Conservation (phyloP, 2,329 filamentous ascomycete genomes). For the Penicillium sclerotiorum region DNA sequence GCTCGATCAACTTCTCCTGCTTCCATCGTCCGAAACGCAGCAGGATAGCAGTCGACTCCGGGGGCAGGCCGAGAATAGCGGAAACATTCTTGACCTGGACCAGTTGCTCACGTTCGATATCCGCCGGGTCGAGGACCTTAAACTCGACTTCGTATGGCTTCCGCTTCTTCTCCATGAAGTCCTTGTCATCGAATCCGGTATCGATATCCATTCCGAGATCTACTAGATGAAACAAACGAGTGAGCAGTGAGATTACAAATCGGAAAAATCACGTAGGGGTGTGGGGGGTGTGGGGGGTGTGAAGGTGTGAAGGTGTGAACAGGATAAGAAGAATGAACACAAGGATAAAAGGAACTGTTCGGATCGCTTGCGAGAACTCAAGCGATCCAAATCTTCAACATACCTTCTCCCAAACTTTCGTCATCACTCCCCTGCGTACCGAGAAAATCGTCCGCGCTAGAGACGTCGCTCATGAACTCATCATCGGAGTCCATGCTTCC, state of each 20-base stretch:
- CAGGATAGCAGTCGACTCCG: conserved; percentile 88
- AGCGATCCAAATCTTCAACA: no score
- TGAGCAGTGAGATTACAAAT: not conserved
- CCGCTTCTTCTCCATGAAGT: conserved; percentile 70
- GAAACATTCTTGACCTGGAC: conserved; percentile 87
- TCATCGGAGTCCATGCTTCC: conserved; percentile 90
- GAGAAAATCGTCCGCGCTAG: conserved; percentile 72
- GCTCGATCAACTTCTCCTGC: conserved; percentile 89
- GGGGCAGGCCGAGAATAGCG: conserved; percentile 83
- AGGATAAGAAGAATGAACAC: no score
- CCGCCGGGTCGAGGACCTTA: conserved; percentile 75
- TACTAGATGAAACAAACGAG: conserved; percentile 23
- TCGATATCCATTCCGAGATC: conserved; percentile 62
- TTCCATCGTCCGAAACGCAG: conserved; percentile 93
- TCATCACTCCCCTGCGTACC: conserved; percentile 73
- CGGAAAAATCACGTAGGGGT: not conserved
- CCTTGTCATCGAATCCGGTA: conserved; percentile 68
- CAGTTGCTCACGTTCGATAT: conserved; percentile 84
- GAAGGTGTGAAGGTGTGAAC: no score
- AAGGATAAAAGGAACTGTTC: no score
- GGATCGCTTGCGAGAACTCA: no score
- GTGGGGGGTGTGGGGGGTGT: not conserved
- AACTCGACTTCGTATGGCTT: conserved; percentile 82
- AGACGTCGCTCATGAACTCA: conserved; percentile 83
- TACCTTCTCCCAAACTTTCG: conserved; percentile 51